Base-by-base conservation (phyloP, 2,329 filamentous ascomycete species). In the Phialophora verrucosa region DNA sequence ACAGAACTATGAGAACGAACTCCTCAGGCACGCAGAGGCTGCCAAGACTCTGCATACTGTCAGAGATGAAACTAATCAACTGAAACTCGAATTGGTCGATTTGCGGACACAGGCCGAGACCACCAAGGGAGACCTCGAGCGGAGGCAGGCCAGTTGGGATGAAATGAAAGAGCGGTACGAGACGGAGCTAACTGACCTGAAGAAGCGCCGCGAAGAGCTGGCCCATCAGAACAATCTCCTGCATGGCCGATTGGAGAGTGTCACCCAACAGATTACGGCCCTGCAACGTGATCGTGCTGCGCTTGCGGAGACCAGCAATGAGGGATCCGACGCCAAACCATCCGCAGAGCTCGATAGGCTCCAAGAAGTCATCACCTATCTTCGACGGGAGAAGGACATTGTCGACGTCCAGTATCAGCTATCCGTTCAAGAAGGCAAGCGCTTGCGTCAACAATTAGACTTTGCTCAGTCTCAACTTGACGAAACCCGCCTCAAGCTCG, bases 321-420 rank as follows among this genome's bases (percentile, higher is more conserved):
- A 29, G 3, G 74, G 77, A 17, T 81, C 84, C 65, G 81, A 82
- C 12, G 78, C 83, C 0, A 78, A 84, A 17, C 79, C 83, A 6
- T 80, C 86, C 4, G 84, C 87, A 59, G 83, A 87, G 42, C 81
- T 89, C 10, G 91, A 92, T 71, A 91, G 91, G 61, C 86, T 97
- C 10, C 91, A 95, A 68, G 94, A 98, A 74, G 87, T 99, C 64
- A 96, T 96, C 79, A 90, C 87, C 68, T 99, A 95, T 77, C 83
- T 99, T 68, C 90, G 94, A 54, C 90, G 92, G 50, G 96, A 99
- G 80, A 99, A 98, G 82, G 95, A 98, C 76, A 98, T 99, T 71
- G 86, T 97, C 8, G 94, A 99, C 73, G 92, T 97, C n/a, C 94
- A 98, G 75, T 91, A 93, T 73, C 93, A 97, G 72, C 84, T 98